Conservation (phyloP, 352 stramenopile species). For the Globisporangium nodosum region DNA sequence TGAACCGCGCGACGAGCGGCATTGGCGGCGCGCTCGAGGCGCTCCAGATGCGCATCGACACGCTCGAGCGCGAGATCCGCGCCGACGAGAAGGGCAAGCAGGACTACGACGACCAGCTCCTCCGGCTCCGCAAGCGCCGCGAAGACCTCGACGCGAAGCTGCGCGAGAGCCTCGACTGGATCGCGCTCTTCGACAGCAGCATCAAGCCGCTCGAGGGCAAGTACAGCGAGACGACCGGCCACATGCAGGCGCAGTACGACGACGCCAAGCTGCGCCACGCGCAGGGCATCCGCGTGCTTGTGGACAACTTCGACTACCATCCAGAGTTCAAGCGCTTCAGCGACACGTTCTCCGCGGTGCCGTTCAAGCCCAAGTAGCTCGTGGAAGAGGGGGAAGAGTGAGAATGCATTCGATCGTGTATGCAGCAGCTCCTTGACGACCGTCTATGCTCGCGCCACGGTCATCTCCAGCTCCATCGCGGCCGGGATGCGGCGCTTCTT, state of each 20-base stretch:
- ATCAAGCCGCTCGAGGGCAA: slow-evolving; percentile 64
- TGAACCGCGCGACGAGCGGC: slow-evolving; percentile 71
- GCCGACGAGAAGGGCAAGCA: slow-evolving; percentile 74
- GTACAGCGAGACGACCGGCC: slow-evolving; percentile 66
- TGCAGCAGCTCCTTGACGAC: not conserved
- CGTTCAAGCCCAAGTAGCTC: slow-evolving; percentile 61
- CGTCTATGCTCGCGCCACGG: slow-evolving; percentile 9
- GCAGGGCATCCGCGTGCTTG: slow-evolving; percentile 77
- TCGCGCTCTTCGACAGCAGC: slow-evolving; percentile 61
- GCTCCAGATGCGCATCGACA: slow-evolving; percentile 52
- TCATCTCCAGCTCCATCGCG: slow-evolving; percentile 59
- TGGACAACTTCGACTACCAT: slow-evolving; percentile 89
- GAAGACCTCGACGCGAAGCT: slow-evolving; percentile 55
- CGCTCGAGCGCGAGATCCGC: slow-evolving; percentile 61
- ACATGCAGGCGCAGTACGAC: slow-evolving; percentile 80
- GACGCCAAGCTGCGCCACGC: slow-evolving; percentile 82
- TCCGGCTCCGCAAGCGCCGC: slow-evolving; percentile 41
- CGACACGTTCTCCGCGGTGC: slow-evolving; percentile 81
- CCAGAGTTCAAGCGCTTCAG: slow-evolving; percentile 87
- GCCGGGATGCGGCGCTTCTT: slow-evolving; percentile 56
- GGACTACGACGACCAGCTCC: slow-evolving; percentile 75
- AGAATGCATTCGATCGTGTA: not conserved
- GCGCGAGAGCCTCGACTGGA: slow-evolving; percentile 50
- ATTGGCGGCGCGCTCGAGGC: slow-evolving; percentile 60
- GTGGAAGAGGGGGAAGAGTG: not conserved